Percentiles rank a stretch among this genome's conserved stretches.
Evolutionary conservation across 768 basidiomycete species (phyloP).

Genomic region (Clathrus columnatus): DNA sequence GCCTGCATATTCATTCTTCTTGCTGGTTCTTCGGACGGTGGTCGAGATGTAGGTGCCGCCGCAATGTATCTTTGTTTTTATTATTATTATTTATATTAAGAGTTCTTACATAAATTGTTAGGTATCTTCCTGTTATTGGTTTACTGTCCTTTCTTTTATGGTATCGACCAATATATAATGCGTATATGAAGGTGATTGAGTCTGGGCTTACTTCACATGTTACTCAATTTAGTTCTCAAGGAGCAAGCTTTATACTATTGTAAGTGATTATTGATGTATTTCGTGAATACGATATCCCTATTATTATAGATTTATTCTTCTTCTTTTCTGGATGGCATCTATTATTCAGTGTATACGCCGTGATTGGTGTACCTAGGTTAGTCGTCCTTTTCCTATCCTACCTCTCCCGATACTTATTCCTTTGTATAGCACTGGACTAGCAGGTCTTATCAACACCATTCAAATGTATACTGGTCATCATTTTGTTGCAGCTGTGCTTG

Average conservation of each 20-base stretch:
- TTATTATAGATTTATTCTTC: conserved; percentile 78
- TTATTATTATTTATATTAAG: conserved; percentile 8
- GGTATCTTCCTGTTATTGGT: conserved; percentile 74
- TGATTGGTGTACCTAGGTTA: conserved; percentile 81
- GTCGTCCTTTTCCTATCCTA: conserved; percentile 17
- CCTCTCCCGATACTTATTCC: conserved; percentile 7
- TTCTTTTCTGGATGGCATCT: conserved; percentile 95
- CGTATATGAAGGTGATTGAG: conserved; percentile 80
- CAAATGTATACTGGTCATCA: conserved; percentile 62
- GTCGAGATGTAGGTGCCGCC: conserved; percentile 71
- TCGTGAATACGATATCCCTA: conserved; percentile 16
- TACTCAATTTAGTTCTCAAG: conserved; percentile 34
- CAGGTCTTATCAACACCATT: conserved; percentile 90
- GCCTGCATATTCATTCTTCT: conserved; percentile 82
- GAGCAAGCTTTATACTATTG: conserved; percentile 93
- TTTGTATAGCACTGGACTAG: conserved; percentile 71
- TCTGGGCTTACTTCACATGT: conserved; percentile 15
- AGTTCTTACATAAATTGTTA: conserved; percentile 25
- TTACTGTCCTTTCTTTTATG: conserved; percentile 82
- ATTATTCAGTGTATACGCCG: conserved; percentile 76
- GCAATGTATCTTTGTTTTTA: conserved; percentile 53
- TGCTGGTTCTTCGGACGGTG: conserved; percentile 66
- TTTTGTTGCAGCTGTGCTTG: conserved; percentile 75
- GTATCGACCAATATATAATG: conserved; percentile 98
- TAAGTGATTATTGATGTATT: conserved; percentile 30